Evolutionary conservation across 805 yeast species (phyloP).

Genomic region (Cyberlindnera americana): DNA sequence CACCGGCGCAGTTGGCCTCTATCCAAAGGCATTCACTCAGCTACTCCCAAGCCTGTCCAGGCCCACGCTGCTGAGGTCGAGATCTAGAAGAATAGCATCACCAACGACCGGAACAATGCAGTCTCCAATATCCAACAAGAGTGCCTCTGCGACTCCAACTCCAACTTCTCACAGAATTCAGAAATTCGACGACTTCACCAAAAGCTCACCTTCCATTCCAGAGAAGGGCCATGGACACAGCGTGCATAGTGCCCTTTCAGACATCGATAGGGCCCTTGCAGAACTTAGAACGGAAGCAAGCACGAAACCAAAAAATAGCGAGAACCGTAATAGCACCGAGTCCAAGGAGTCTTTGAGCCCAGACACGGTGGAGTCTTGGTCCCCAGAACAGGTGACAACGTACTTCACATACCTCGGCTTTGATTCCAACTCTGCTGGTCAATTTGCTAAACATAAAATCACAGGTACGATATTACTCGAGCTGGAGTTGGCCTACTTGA

Average conservation of each 20-base stretch:
- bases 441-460: slow-evolving; percentile 83
- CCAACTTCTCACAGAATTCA: slow-evolving; percentile 15
- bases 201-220: slow-evolving; percentile 3
- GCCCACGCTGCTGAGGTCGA: slow-evolving; percentile 49
- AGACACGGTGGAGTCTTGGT: slow-evolving; percentile 59
- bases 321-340: slow-evolving; percentile 16
- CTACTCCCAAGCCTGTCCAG: slow-evolving; percentile 34
- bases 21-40: slow-evolving; percentile 87
- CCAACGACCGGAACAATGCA: slow-evolving; percentile 21
- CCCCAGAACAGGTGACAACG: slow-evolving; percentile 79
- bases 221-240: slow-evolving; percentile 18
- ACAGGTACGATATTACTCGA: slow-evolving; percentile 84
- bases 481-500: slow-evolving; percentile 78
- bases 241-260: slow-evolving; percentile 55
- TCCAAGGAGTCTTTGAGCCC: slow-evolving; percentile 40
- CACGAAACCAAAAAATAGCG: not conserved
- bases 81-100: slow-evolving; percentile 50
- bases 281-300: slow-evolving; percentile 45
- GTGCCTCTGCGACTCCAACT: slow-evolving; percentile 15
- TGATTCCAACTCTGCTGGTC: slow-evolving; percentile 68
- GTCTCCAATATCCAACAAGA: slow-evolving; percentile 18
- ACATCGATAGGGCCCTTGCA: slow-evolving; percentile 68
- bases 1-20: slow-evolving; percentile 77
- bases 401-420: slow-evolving; percentile 74
- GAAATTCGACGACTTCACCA: slow-evolving; percentile 13